A percentile compares a stretch with the other conserved stretches of the same genome.
Conservation (phyloP, 306 rosid genomes). For the Quillaja saponaria region DNA sequence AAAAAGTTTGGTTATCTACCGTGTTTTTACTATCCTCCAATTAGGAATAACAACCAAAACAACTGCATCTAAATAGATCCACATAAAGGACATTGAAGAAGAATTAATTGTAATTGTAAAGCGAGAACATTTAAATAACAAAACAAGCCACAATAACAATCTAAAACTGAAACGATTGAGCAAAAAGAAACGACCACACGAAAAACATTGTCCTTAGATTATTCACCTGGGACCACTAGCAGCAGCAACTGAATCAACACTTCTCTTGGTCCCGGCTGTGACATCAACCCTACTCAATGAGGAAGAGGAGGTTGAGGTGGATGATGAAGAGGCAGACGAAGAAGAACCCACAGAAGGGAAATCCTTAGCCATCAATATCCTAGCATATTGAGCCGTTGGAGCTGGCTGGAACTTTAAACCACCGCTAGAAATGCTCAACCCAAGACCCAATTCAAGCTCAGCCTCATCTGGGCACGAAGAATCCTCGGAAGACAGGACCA, state of each 20-base stretch:
- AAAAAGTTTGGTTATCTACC: too few species aligned
- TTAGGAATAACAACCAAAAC: neutral
- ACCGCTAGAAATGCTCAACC: slow-evolving; percentile 58
- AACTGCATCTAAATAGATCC: neutral
- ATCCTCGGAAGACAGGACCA: slow-evolving; percentile 80
- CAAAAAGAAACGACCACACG: neutral
- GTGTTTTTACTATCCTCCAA: too few species aligned
- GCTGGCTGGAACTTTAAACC: slow-evolving; percentile 33
- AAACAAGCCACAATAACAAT: neutral
- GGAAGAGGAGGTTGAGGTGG: slow-evolving; percentile 44
- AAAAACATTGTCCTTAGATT: neutral
- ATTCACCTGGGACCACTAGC: slow-evolving; percentile 57
- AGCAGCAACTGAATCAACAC: slow-evolving; percentile 69
- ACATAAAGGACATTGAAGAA: too few species aligned
- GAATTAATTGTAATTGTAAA: too few species aligned
- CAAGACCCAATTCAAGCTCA: slow-evolving; percentile 80
- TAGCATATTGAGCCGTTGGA: slow-evolving; percentile 39
- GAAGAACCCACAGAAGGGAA: slow-evolving; percentile 47
- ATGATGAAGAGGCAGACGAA: slow-evolving; percentile 32
- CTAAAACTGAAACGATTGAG: neutral
- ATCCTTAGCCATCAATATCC: slow-evolving; percentile 76
- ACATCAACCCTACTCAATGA: slow-evolving; percentile 52
- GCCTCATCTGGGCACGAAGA: slow-evolving; percentile 79
- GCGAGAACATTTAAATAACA: neutral
- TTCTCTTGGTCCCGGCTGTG: slow-evolving; percentile 63